Percentiles rank a stretch among this genome's conserved stretches.
Evolutionary conservation across 2,329 filamentous ascomycete genomes (phyloP).

Genomic region (Uncinocarpus reesii): DNA sequence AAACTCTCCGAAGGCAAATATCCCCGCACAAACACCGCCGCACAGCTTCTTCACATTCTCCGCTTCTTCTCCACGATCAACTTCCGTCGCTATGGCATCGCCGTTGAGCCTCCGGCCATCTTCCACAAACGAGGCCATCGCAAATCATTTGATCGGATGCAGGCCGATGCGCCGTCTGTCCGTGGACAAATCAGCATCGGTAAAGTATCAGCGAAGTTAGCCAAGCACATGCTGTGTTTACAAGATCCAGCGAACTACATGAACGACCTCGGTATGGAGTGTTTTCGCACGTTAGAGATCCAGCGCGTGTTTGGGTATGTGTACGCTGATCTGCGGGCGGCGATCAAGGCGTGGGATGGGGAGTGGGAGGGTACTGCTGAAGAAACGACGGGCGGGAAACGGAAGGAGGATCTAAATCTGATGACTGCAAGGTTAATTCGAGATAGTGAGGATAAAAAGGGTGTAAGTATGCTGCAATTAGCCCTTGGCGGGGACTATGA

Average conservation of each 20-base stretch:
- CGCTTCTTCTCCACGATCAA: slow-evolving; percentile 41
- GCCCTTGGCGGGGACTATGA: slow-evolving; percentile 17
- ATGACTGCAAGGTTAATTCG: not conserved
- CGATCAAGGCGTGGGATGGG: slow-evolving; percentile 22
- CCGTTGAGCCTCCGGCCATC: slow-evolving; percentile 39
- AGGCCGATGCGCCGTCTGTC: slow-evolving; percentile 21
- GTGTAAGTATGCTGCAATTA: slow-evolving; percentile 12
- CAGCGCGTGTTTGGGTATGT: slow-evolving; percentile 34
- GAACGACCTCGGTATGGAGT: slow-evolving; percentile 48
- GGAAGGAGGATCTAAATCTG: not conserved
- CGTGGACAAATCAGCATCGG: slow-evolving; percentile 34
- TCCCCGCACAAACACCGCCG: slow-evolving; percentile 21
- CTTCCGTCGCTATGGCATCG: slow-evolving; percentile 39
- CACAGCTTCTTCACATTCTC: slow-evolving; percentile 42
- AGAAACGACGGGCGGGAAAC: not conserved
- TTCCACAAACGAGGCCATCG: slow-evolving; percentile 30
- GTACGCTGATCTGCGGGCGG: slow-evolving; percentile 21
- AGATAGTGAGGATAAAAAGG: slow-evolving; percentile 1
- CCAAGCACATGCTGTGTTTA: slow-evolving; percentile 40
- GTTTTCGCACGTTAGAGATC: slow-evolving; percentile 42
- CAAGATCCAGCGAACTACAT: slow-evolving; percentile 50
- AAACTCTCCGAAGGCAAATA: slow-evolving; percentile 34
- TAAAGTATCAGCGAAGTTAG: slow-evolving; percentile 26
- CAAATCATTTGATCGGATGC: not conserved
- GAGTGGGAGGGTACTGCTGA: not conserved